Percentiles rank a stretch among this genome's conserved stretches.
These are phyloP conservation scores for Schizophyllum commune DNA, from an alignment of 1,284 basidiomycete species.

Conservation along the genomic window DNA sequence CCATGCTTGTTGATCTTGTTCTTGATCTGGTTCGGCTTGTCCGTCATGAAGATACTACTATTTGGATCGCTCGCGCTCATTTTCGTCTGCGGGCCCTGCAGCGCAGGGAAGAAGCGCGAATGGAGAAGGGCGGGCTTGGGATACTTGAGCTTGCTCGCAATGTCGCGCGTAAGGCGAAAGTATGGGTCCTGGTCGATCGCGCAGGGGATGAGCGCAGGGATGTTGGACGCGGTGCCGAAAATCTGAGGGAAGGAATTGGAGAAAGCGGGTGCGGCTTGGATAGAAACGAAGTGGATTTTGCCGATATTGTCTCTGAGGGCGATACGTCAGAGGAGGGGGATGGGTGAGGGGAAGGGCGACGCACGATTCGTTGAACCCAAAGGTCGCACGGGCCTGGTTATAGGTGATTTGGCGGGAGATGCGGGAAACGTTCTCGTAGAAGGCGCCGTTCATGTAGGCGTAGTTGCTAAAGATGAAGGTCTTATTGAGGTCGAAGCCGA, in stretches of 20 bases:
- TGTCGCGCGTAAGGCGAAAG: slow-evolving; percentile 96
- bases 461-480: slow-evolving; percentile 98
- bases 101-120: slow-evolving; percentile 96
- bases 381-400: slow-evolving; percentile 91
- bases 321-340: neutral
- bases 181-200: slow-evolving; percentile 98
- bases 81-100: slow-evolving; percentile 97
- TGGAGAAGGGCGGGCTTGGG: slow-evolving; percentile 92
- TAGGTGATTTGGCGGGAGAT: slow-evolving; percentile 92
- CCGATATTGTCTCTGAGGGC: slow-evolving; percentile 87
- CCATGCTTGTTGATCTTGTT: slow-evolving; percentile 96
- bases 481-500: slow-evolving; percentile 88
- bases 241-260: slow-evolving; percentile 99
- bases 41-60: slow-evolving; percentile 89
- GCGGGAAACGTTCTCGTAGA: slow-evolving; percentile 93
- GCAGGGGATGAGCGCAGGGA: slow-evolving; percentile 94
- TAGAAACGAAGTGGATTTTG: slow-evolving; percentile 95
- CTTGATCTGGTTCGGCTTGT: slow-evolving; percentile 91
- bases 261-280: slow-evolving; percentile 96
- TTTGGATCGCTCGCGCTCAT: slow-evolving; percentile 68
- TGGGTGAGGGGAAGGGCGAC: slow-evolving; percentile 21
- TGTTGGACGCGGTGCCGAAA: slow-evolving; percentile 78
- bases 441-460: slow-evolving; percentile 83
- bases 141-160: slow-evolving; percentile 90
- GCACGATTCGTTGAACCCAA: slow-evolving; percentile 93